Evolutionary conservation across 1,139 yeast genomes (phyloP).

Genomic region (Debaryomycetaceae sp.): DNA sequence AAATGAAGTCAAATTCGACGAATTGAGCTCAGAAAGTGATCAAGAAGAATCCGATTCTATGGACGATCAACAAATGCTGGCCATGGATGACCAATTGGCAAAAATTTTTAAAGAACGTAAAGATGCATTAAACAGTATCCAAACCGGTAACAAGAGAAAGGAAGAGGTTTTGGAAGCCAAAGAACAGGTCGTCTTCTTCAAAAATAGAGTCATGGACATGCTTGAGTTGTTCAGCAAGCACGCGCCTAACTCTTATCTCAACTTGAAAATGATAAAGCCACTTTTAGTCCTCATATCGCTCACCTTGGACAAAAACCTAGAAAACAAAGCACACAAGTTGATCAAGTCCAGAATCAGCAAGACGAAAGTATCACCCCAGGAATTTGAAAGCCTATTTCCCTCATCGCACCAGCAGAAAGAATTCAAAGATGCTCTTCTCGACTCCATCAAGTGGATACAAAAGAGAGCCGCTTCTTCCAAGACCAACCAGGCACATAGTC

Average conservation of each 20-base stretch:
- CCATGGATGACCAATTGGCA: slow-evolving; percentile 81
- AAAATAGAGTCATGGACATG: slow-evolving; percentile 73
- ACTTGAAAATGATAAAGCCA: slow-evolving; percentile 53
- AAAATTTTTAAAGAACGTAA: slow-evolving; percentile 81
- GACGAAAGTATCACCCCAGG: slow-evolving; percentile 29
- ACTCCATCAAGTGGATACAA: slow-evolving; percentile 30
- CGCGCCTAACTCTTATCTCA: slow-evolving; percentile 42
- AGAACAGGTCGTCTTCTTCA: slow-evolving; percentile 76
- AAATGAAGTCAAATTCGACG: slow-evolving; percentile 46
- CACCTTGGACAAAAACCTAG: slow-evolving; percentile 68
- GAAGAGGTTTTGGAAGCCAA: slow-evolving; percentile 71
- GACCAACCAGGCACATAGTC: slow-evolving; percentile 48
- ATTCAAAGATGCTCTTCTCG: slow-evolving; percentile 18
- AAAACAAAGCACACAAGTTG: slow-evolving; percentile 71
- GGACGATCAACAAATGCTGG: slow-evolving; percentile 98
- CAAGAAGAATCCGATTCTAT: slow-evolving; percentile 71
- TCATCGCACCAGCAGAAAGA: slow-evolving; percentile 14
- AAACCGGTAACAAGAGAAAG: slow-evolving; percentile 66
- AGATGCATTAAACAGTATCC: slow-evolving; percentile 48
- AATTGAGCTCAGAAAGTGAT: slow-evolving; percentile 33
- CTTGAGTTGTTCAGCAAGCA: slow-evolving; percentile 57
- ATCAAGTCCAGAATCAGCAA: slow-evolving; percentile 65
- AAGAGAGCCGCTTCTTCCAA: slow-evolving; percentile 39
- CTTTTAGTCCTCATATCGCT: slow-evolving; percentile 57
- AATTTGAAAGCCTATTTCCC: slow-evolving; percentile 16